Base-by-base conservation (phyloP, 768 basidiomycete species). In the Suillus sp. region DNA sequence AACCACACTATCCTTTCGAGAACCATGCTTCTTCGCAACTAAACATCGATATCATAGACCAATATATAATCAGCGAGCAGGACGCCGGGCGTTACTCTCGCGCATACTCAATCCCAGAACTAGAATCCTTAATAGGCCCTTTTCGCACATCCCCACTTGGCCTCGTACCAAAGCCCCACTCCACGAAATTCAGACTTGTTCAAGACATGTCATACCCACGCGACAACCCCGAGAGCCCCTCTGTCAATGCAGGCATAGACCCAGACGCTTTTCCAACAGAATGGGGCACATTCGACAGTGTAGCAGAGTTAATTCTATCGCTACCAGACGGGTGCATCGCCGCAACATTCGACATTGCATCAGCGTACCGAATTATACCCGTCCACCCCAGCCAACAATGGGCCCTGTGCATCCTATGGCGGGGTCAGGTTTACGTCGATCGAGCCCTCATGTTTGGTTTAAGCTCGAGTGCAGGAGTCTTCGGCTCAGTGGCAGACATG, bases 131-230 rank as follows among this genome's bases (percentile, higher is more conserved):
- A 27, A 81, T 83, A 34, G 79, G 81, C 4, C 75, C 74, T 0
- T 83, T 83, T 54, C 65, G 67, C 1, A 75, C 80, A 0, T 78
- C 79, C 0, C 83, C 80, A 0, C 68, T 83, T 0, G 76, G 76
- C 0, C 67, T 79, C 4, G 72, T 81, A 0, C 78, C 78, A 1
- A 83, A 82, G 61, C 70, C 70, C 0, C 70, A 72, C 38, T 57
- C 70, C 1, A 77, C 75, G 35, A 45, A 77, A 61, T 79, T 68
- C 55, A 63, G 75, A 0, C 62, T 73, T 7, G 66, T 82, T 1
- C 79, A 81, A 22, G 77, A 81, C 62, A 69, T 78, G 16, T 80
- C 40, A 18, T 42, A 42, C 18, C 40, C 40, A 6, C 18, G 40
- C 40, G 18, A 42, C 40, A 42, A 42, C 11, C 40, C 40, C 6